These are phyloP conservation scores for Elsinoe perseae DNA, from an alignment of 2,329 filamentous ascomycete species.

Conservation along the genomic window DNA sequence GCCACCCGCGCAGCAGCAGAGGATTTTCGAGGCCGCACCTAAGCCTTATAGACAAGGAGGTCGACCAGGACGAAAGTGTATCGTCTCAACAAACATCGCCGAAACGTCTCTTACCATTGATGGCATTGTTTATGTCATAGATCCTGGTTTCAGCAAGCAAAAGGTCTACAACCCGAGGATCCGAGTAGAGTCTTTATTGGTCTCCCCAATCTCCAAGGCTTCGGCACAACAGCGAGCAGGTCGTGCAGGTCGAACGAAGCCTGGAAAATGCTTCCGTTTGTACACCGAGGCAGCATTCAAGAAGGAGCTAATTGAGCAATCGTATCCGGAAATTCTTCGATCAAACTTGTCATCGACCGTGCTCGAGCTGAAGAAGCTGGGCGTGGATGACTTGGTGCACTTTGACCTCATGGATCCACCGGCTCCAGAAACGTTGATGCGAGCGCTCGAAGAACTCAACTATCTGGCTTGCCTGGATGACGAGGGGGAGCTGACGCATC, in stretches of 20 bases:
- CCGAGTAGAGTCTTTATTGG: constrained; percentile 91
- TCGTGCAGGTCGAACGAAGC: constrained; percentile 97
- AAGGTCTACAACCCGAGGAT: constrained; percentile 98
- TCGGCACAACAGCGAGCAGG: constrained; percentile 95
- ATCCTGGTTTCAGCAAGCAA: constrained; percentile 97
- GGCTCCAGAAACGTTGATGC: constrained; percentile 96
- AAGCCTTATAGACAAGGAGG: constrained; percentile 64
- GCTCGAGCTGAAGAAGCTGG: constrained; percentile 92
- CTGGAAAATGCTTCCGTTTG: constrained; percentile 94
- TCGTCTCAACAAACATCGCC: constrained; percentile 94
- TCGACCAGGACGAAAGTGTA: constrained; percentile 82
- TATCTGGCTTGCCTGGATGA: constrained; percentile 95
- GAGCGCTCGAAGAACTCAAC: constrained; percentile 93
- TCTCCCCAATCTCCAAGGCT: constrained; percentile 95
- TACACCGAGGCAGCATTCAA: constrained; percentile 96
- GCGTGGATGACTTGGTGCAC: constrained; percentile 89
- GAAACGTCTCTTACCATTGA: constrained; percentile 97
- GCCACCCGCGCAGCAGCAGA: constrained; percentile 86
- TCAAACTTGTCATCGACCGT: constrained; percentile 95
- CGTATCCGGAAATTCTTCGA: constrained; percentile 88
- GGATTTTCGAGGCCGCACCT: constrained; percentile 88
- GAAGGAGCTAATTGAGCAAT: constrained; percentile 95
- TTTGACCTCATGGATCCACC: constrained; percentile 99
- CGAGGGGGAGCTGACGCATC: constrained; percentile 80
- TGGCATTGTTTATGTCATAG: constrained; percentile 98